Conservation (phyloP, 768 basidiomycete genomes). For the Podaxis sp. region DNA sequence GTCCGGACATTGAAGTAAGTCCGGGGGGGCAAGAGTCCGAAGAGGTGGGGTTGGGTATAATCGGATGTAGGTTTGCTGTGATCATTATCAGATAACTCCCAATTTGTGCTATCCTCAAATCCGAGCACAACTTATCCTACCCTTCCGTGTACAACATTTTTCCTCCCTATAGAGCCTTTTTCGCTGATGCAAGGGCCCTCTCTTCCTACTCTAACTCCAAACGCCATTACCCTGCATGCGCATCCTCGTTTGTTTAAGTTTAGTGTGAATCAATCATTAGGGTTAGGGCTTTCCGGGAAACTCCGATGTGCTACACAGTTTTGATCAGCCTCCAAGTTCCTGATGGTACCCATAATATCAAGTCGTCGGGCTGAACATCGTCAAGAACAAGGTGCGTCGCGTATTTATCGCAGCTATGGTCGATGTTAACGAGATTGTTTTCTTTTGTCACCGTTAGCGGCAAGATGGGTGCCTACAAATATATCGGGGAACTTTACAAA, state of each 20-base stretch:
- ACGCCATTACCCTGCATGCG: too few relatives aligned
- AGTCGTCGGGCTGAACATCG: slow-evolving; percentile 34
- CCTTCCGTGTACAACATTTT: too few relatives aligned
- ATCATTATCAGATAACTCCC: slow-evolving; percentile 45
- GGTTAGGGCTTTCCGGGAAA: slow-evolving; percentile 23
- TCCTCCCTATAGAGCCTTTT: too few relatives aligned
- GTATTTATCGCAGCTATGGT: slow-evolving; percentile 13
- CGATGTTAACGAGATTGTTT: slow-evolving; percentile 18
- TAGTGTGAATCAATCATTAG: background rate
- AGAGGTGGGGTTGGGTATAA: background rate
- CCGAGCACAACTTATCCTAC: too few relatives aligned
- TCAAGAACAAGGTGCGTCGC: slow-evolving; percentile 39
- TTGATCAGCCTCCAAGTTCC: slow-evolving; percentile 29
- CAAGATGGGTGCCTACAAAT: slow-evolving; percentile 94
- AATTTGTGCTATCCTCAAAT: slow-evolving; percentile 60
- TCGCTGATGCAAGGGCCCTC: too few relatives aligned
- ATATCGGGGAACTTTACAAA: slow-evolving; percentile 96
- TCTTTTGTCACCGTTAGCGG: slow-evolving; percentile 26
- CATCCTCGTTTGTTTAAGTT: too few relatives aligned
- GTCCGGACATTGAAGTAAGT: background rate
- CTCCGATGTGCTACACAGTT: slow-evolving; percentile 41
- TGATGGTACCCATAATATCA: slow-evolving; percentile 21
- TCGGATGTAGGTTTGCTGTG: background rate
- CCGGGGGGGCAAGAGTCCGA: background rate
- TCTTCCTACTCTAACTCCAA: too few relatives aligned